Conservation (phyloP, 2,329 filamentous ascomycete genomes). For the Ploettnerulaceae sp. region DNA sequence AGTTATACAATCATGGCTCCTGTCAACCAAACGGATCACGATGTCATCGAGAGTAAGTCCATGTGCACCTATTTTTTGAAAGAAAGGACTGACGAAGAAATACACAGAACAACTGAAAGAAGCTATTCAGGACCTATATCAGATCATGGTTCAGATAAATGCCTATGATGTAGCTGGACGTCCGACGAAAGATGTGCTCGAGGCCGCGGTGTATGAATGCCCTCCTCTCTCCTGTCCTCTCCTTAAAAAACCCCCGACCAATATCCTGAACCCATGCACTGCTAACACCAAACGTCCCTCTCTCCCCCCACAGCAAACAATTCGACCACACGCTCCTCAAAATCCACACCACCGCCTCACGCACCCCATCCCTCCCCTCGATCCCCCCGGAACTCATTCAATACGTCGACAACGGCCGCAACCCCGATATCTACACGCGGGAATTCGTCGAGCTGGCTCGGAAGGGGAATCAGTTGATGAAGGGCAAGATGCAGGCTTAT, state of each 20-base stretch:
- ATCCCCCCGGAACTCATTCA: slow-evolving; percentile 60
- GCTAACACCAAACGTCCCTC: not conserved
- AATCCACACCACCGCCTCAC: slow-evolving; percentile 40
- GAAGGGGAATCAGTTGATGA: slow-evolving; percentile 60
- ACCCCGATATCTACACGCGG: slow-evolving; percentile 69
- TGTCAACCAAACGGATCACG: slow-evolving; percentile 33
- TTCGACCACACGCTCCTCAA: slow-evolving; percentile 39
- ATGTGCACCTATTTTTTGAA: not conserved
- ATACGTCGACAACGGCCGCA: slow-evolving; percentile 67
- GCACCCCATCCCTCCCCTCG: slow-evolving; percentile 40
- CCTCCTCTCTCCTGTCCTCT: slow-evolving; percentile 2
- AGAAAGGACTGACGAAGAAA: slow-evolving; percentile 1
- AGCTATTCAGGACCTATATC: slow-evolving; percentile 59
- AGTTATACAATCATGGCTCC: slow-evolving; percentile 36
- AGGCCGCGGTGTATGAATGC: slow-evolving; percentile 44
- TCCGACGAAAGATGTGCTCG: slow-evolving; percentile 47
- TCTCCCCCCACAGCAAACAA: slow-evolving; percentile 38
- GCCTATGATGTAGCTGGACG: slow-evolving; percentile 54
- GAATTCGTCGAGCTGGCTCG: slow-evolving; percentile 68
- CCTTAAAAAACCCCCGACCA: not conserved
- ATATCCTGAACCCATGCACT: not conserved
- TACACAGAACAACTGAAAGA: slow-evolving; percentile 52
- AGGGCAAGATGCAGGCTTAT: slow-evolving; percentile 60
- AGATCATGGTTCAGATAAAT: slow-evolving; percentile 57
- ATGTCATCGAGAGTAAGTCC: slow-evolving; percentile 35